Evolutionary conservation across 805 yeast species (phyloP), one percentile per base, ranked within the genome.

Genomic region (Saccharomycopsis lassenensis): DNA sequence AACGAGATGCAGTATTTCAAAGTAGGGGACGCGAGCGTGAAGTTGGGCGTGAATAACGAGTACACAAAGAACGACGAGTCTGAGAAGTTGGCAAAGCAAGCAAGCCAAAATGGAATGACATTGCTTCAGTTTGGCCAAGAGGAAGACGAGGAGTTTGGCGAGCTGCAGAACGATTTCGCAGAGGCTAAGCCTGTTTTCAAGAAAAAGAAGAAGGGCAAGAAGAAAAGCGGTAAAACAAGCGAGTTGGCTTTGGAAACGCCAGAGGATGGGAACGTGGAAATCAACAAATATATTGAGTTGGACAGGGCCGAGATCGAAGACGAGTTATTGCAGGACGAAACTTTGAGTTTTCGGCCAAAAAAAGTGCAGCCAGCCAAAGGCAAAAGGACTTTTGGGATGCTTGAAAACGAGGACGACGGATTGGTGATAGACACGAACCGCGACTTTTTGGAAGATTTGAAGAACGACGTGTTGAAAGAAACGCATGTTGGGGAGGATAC

Each of bases 381-480:
- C 26, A 22, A 35, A 24, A 25, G 29, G 23, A 10, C 16, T 10
- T 36, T 24, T 5, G 31, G 28, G 16, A 8, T 29, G 14, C 29
- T 32, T 7, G 40, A 7, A 36, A 20, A 23, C 7, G 22, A 18
- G 16, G 40, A 35, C 7, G 12, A 15, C 1, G 52, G 52, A 10
- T 25, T 51, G 27, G 32, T 44, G 2, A 35, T 58, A 2, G 52
- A 56, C 37, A 62, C 56, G 22, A 54, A 47, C 14, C 30, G 48
- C 7, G 61, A 56, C 15, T 58, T 59, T 35, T 39, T 59, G 31
- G 45, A 43, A n/a, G 26, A 36, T 23, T 29, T 48, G 5, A 47
- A 49, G 41, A 44, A 43, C 24, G 50, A 42, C 7, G 28, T 39
- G n/a, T 22, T 39, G 15, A 19, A 24, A 11, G 19, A 31, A 5